A percentile compares a stretch with the other conserved stretches of the same genome.
Conservation (phyloP, 371 early-diverging fungal genomes). For the Mortierella sp. region DNA sequence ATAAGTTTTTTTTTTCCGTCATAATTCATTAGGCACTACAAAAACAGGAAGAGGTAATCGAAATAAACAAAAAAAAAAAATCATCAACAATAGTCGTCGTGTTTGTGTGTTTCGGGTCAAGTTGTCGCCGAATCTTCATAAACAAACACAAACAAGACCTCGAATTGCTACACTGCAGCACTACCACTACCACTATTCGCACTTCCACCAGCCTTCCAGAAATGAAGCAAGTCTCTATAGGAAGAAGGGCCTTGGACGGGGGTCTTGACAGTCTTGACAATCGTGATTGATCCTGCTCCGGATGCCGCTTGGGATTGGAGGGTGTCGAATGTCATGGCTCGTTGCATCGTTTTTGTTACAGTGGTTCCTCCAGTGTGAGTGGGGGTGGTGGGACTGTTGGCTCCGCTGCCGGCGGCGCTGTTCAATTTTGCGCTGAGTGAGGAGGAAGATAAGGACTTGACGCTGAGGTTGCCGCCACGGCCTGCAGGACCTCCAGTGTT, state of each 20-base stretch:
- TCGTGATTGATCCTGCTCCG: constrained; percentile 14
- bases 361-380: neutral
- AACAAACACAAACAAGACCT: neutral
- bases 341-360: constrained; percentile 21
- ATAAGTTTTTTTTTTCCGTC: neutral
- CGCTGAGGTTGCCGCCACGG: constrained; percentile 5
- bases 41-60: too few species aligned
- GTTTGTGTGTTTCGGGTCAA: neutral
- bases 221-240: constrained; percentile 48
- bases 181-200: constrained; percentile 13
- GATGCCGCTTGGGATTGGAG: constrained; percentile 16
- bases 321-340: constrained; percentile 31
- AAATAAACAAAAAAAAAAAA: neutral
- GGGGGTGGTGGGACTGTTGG: neutral
- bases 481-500: neutral
- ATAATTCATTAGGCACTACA: neutral
- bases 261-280: constrained; percentile 24
- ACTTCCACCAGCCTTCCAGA: constrained; percentile 53
- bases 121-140: neutral
- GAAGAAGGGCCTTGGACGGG: constrained; percentile 46
- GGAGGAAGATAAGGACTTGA: constrained; percentile 24
- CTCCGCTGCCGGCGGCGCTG: neutral
- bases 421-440: constrained; percentile 29
- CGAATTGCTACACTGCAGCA: constrained; percentile 24
- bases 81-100: too few species aligned